phyloP scores from a whole-genome alignment of 1,139 yeast species.

The Pichia sp. region DNA sequence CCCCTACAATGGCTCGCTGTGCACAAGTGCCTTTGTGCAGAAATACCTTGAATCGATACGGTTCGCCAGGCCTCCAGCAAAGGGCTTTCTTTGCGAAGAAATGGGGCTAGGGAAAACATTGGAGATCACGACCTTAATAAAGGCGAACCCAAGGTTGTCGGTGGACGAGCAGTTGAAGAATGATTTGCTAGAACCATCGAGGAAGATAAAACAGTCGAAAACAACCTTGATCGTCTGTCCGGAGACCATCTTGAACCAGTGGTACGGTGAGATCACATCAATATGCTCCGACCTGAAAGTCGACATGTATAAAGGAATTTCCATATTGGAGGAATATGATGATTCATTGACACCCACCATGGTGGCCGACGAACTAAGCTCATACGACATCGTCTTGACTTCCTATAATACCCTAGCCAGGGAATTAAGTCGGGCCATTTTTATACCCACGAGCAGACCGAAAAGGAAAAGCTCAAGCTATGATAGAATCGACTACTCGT shows the following conservation, averaged over 20 bases:
- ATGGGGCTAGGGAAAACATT: conserved; percentile 97
- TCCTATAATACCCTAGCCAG: conserved; percentile 65
- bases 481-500: conserved; percentile 52
- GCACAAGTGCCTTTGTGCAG: conserved; percentile 34
- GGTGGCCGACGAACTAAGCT: conserved; percentile 33
- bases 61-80: conserved; percentile 39
- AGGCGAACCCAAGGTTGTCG: conserved; percentile 48
- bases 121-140: conserved; percentile 64
- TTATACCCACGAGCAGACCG: conserved; percentile 55
- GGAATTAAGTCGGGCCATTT: conserved; percentile 80
- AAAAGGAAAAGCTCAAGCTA: conserved; percentile 38
- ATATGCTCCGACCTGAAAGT: conserved; percentile 57
- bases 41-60: conserved; percentile 24
- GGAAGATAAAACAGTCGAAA: conserved; percentile 50
- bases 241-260: conserved; percentile 72
- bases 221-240: conserved; percentile 86
- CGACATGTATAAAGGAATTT: conserved; percentile 60
- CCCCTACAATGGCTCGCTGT: conserved; percentile 44
- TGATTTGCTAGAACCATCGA: conserved; percentile 42
- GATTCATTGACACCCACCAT: conserved; percentile 37
- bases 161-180: conserved; percentile 9
- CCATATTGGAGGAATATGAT: conserved; percentile 31
- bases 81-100: conserved; percentile 80
- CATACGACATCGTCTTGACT: conserved; percentile 70
- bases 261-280: conserved; percentile 67